A percentile compares a stretch with the other conserved stretches of the same genome.
phyloP scores from a whole-genome alignment of 2,329 filamentous ascomycete genomes.

The Colletotrichum noveboracense region DNA sequence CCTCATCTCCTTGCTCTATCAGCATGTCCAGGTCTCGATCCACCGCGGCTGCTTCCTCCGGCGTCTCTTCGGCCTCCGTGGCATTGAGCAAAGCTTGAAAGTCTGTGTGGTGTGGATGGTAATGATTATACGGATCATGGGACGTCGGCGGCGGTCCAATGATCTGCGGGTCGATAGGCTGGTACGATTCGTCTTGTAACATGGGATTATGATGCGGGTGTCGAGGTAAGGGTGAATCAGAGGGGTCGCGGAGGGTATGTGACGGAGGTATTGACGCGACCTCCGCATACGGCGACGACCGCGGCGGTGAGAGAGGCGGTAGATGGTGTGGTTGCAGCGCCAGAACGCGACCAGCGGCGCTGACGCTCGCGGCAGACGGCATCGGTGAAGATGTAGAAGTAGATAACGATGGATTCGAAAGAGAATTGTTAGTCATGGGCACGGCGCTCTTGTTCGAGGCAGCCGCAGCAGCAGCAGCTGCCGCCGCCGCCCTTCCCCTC shows the following conservation, averaged over 20 bases:
- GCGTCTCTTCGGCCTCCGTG: conserved; percentile 39
- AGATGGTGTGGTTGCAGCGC: conserved; percentile 26
- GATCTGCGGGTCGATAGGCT: conserved; percentile 66
- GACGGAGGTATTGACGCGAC: conserved; percentile 49
- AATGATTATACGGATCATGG: conserved; percentile 44
- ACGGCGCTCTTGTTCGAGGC: background rate
- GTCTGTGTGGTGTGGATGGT: conserved; percentile 43
- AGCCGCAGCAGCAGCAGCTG: background rate
- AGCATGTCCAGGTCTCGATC: conserved; percentile 59
- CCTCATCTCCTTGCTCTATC: conserved; percentile 52
- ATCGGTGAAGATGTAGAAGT: background rate
- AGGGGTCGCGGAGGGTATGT: conserved; percentile 37
- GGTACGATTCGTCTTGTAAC: conserved; percentile 43
- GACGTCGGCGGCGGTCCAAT: conserved; percentile 46
- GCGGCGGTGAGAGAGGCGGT: conserved; percentile 27
- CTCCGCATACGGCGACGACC: conserved; percentile 49
- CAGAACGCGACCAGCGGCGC: conserved; percentile 16
- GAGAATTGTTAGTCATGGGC: background rate
- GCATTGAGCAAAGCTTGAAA: conserved; percentile 61
- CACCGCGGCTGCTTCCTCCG: conserved; percentile 43
- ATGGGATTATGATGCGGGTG: conserved; percentile 38
- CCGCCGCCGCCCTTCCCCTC: background rate
- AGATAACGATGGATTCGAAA: background rate
- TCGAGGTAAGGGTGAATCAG: conserved; percentile 27
- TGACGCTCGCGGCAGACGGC: conserved; percentile 12